Evolutionary conservation across 1,284 basidiomycete genomes (phyloP).

Genomic region (Tilletia indica): DNA sequence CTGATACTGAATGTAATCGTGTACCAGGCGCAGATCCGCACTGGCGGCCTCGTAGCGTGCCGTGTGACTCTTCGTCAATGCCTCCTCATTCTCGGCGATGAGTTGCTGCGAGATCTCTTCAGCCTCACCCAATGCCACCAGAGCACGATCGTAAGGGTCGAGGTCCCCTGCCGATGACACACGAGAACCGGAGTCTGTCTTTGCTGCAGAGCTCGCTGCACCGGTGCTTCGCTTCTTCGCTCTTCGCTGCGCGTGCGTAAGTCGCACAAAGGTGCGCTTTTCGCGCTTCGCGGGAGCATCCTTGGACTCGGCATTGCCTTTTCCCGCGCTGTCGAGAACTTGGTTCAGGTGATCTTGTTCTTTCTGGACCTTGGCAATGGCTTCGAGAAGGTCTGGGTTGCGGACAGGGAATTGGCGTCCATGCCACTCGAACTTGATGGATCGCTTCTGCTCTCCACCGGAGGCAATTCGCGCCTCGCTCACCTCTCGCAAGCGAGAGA

Average conservation of each 20-base stretch:
- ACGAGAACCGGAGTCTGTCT: neutral
- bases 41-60: conserved; percentile 50
- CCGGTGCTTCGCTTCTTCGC: neutral
- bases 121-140: conserved; percentile 50
- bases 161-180: conserved; percentile 19
- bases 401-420: conserved; percentile 78
- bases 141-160: conserved; percentile 52
- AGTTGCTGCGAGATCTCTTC: conserved; percentile 46
- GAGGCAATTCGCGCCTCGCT: conserved; percentile 51
- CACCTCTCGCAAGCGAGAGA: conserved; percentile 59
- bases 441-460: conserved; percentile 49
- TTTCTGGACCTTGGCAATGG: conserved; percentile 76
- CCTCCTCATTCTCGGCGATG: conserved; percentile 51
- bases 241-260: conserved; percentile 1
- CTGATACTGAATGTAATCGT: conserved; percentile 51
- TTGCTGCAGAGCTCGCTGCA: neutral
- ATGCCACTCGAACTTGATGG: conserved; percentile 68
- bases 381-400: conserved; percentile 86
- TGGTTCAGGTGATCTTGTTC: conserved; percentile 62
- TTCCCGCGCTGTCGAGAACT: neutral
- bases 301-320: neutral
- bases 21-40: conserved; percentile 47
- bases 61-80: conserved; percentile 50
- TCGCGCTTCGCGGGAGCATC: neutral
- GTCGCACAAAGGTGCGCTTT: neutral